Base-by-base conservation (phyloP, 345 rosid species). In the Populus alba region DNA sequence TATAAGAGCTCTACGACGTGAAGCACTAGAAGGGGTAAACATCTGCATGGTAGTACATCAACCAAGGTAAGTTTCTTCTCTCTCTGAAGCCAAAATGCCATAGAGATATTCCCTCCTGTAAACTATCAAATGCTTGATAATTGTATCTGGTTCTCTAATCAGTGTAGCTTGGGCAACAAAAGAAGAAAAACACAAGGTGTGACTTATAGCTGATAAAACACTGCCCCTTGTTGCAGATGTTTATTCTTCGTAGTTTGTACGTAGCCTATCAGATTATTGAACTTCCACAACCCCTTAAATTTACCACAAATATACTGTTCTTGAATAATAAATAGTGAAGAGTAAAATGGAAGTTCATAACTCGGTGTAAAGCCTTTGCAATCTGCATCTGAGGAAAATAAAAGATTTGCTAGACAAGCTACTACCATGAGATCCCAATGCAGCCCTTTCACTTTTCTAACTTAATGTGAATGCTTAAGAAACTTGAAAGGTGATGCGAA, bases 11-110 rank as follows among this genome's bases (percentile, higher is more conserved):
- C 90, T 94, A 72, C 87, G 97, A 47, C 94, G 94, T 66, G 98
- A 94, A 87, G 94, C 98, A 62, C 87, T 87, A 67, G 97, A 94
- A 87, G 98, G 98, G 10, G 98, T 94, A 43, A 94, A 94, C 77
- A 87, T 94, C 80, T 86, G 89, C 81, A 91, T 92, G 96, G 98
- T 94, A 41, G 81, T 94, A 68, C 98, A 92, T 77, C 98, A 94
- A 80, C 97, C 98, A 27, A 94, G 98, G 98, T 88, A 88, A 55
- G 65, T 61, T 47, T n/a, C 57, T 65, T 65, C 23, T 59, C 63
- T 72, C 22, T 72, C 57, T 75, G 38, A 38, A 20, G 29, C 25
- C 22, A 68, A 38, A 17, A 25, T 69, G 11, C 38, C 33, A 45
- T 39, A 74, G 70, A 41, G 3, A 23, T 7, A 25, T 68, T 20